Percentiles rank a stretch among this genome's conserved stretches.
These are phyloP conservation scores for Pneumocystis sp. DNA, from an alignment of 1,139 yeast genomes.

Conservation along the genomic window DNA sequence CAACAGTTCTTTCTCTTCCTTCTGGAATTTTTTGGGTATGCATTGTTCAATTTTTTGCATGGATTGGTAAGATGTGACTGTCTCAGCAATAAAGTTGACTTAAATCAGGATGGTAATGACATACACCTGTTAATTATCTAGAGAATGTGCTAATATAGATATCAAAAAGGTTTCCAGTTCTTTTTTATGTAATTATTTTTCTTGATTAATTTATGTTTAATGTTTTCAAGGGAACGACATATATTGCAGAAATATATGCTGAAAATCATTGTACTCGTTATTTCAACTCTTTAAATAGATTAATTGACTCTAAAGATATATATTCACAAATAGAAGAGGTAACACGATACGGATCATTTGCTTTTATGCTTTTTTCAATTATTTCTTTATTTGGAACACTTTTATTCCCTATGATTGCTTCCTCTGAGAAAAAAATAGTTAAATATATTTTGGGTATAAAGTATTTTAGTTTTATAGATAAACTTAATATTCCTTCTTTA, in stretches of 20 bases:
- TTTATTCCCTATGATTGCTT: slow-evolving; percentile 27
- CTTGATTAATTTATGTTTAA: slow-evolving; percentile 37
- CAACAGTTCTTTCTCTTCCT: slow-evolving; percentile 29
- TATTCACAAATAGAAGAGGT: slow-evolving; percentile 23
- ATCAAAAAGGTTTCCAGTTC: neutral
- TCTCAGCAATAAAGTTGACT: slow-evolving; percentile 5
- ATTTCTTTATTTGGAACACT: slow-evolving; percentile 29
- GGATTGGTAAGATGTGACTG: slow-evolving; percentile 31
- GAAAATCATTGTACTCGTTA: slow-evolving; percentile 18
- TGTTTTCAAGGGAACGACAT: slow-evolving; percentile 26
- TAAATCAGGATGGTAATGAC: neutral
- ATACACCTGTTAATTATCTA: neutral
- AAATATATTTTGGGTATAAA: neutral
- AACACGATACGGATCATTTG: slow-evolving; percentile 33
- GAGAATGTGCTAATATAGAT: slow-evolving; percentile 19
- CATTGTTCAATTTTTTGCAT: slow-evolving; percentile 35
- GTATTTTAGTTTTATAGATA: slow-evolving; percentile 12
- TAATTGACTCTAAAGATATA: slow-evolving; percentile 23
- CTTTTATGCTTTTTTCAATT: slow-evolving; percentile 31
- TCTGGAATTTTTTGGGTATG: slow-evolving; percentile 32
- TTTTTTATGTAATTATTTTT: slow-evolving; percentile 23
- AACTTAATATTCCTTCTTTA: slow-evolving; percentile 24
- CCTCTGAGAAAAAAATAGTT: slow-evolving; percentile 12
- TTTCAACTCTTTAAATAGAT: slow-evolving; percentile 9
- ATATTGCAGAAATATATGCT: slow-evolving; percentile 32